These are phyloP conservation scores for Copromyces sp. DNA, from an alignment of 495 filamentous ascomycete species.

Conservation along the genomic window DNA sequence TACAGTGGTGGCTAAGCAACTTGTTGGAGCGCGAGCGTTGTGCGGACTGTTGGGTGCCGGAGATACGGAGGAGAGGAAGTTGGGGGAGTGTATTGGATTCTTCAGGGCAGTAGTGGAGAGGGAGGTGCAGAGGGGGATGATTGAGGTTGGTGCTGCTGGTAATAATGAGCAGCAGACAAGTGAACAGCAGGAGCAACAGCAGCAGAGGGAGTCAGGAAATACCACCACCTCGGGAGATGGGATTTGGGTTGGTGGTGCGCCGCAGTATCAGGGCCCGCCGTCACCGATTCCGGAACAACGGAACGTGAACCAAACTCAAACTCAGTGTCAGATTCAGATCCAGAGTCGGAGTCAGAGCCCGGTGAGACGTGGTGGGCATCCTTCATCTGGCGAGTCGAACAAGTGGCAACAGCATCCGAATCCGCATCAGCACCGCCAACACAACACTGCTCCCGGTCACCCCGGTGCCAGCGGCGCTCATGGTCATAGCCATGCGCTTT, in stretches of 20 bases:
- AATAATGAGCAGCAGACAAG: background rate
- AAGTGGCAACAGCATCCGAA: background rate
- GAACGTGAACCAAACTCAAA: background rate
- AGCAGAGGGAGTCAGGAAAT: background rate
- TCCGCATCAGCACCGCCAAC: background rate
- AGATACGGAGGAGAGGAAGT: conserved; percentile 22
- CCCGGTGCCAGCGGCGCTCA: background rate
- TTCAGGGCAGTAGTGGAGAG: conserved; percentile 28
- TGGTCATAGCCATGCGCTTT: background rate
- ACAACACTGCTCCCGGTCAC: background rate
- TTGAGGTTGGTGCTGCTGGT: background rate
- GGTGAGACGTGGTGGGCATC: background rate
- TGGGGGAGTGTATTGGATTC: conserved; percentile 29
- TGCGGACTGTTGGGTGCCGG: conserved; percentile 25
- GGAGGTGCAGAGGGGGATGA: conserved; percentile 4
- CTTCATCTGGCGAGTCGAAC: background rate
- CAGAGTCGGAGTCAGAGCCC: background rate
- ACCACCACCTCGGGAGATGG: background rate
- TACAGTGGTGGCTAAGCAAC: conserved; percentile 36
- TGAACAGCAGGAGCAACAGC: background rate
- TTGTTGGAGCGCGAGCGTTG: conserved; percentile 30
- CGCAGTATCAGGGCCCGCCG: background rate
- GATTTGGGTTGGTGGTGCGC: background rate
- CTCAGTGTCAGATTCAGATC: background rate
- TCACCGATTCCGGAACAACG: background rate